Evolutionary conservation across 495 filamentous ascomycete species (phyloP), one percentile per base, ranked within the genome.

Genomic region (Annulohypoxylon nitens): DNA sequence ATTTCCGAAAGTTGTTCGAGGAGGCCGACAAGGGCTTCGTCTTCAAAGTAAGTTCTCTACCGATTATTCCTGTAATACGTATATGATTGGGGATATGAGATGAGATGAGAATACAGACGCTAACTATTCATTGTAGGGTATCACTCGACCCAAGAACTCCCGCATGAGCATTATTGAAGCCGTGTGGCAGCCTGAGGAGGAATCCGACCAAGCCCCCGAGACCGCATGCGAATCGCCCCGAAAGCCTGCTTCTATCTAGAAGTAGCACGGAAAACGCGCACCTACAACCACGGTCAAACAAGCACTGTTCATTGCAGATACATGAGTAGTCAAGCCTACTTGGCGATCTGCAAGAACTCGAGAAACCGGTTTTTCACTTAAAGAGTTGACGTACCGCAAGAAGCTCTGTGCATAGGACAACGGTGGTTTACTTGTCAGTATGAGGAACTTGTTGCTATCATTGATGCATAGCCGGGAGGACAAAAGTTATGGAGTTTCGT

Each of bases 141-240:
- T 83, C 57, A 76, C 64, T 0, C 73, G 82, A 63, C 72, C 79
- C 4, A 75, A 80, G 34, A 81, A 80, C 8, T 86, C 82, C 69
- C 75, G 83, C 26, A 87, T 87, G 84, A 83, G 82, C 61, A 79
- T 86, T 54, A 70, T 87, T 50, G 85, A 87, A 74, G 85, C 85
- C 6, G 81, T 86, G 10, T 87, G 85, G 85, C 74, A 81, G 68
- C 81, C 81, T 76, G 66, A 72, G 25, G 66, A 72, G 25, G 54
- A 60, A 61, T 34, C 10, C 8, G 45, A 36, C 20, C 20, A 7
- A 55, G 12, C 12, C 34, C 7, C n/a, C 23, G 16, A 25, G n/a
- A 33, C 10, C 9, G 18, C n/a, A 39, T 36, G 7, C 30, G 43
- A 34, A 14, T 26, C 67, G 10, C 26, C 67, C 30, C 11, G 51